Evolutionary conservation across 495 filamentous ascomycete species (phyloP).

Genomic region (Jackrogersella minutella): DNA sequence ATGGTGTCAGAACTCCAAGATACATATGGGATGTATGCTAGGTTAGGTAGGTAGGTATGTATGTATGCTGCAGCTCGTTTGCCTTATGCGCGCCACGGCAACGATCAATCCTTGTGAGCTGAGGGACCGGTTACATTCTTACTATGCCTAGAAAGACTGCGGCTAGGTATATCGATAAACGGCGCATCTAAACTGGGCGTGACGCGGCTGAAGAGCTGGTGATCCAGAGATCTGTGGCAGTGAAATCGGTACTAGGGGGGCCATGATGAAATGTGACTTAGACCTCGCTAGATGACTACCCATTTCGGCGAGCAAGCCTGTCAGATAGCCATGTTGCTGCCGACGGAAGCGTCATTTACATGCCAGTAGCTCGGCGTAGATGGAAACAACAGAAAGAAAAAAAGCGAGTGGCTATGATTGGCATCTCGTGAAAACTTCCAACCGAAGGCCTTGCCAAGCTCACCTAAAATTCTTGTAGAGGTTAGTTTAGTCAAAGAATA

Average conservation of each 20-base stretch:
- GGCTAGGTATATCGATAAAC: slow-evolving; percentile 6
- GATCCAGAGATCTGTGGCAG: slow-evolving; percentile 26
- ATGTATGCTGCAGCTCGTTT: slow-evolving; percentile 11
- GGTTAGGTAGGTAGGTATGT: not conserved
- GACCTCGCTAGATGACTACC: not conserved
- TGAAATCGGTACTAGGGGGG: slow-evolving; percentile 16
- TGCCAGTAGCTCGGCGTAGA: slow-evolving; percentile 13
- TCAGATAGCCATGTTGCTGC: slow-evolving; percentile 12
- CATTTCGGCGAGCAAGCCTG: not conserved
- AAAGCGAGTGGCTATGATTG: slow-evolving; percentile 20
- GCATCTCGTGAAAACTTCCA: slow-evolving; percentile 8
- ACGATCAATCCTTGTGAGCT: slow-evolving; percentile 18
- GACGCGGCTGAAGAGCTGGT: slow-evolving; percentile 30
- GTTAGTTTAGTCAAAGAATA: not conserved
- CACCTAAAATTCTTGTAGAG: slow-evolving; percentile 3
- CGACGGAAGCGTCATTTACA: slow-evolving; percentile 30
- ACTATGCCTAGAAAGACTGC: too few relatives aligned
- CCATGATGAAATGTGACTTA: slow-evolving; percentile 27
- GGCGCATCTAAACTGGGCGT: not conserved
- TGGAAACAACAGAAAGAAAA: not conserved
- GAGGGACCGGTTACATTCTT: too few relatives aligned
- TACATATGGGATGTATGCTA: not conserved
- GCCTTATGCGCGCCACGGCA: slow-evolving; percentile 22
- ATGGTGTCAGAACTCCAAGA: slow-evolving; percentile 12
- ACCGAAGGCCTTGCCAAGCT: slow-evolving; percentile 13